phyloP scores from a whole-genome alignment of 495 filamentous ascomycete species.

The Tuber microsphaerosporum region DNA sequence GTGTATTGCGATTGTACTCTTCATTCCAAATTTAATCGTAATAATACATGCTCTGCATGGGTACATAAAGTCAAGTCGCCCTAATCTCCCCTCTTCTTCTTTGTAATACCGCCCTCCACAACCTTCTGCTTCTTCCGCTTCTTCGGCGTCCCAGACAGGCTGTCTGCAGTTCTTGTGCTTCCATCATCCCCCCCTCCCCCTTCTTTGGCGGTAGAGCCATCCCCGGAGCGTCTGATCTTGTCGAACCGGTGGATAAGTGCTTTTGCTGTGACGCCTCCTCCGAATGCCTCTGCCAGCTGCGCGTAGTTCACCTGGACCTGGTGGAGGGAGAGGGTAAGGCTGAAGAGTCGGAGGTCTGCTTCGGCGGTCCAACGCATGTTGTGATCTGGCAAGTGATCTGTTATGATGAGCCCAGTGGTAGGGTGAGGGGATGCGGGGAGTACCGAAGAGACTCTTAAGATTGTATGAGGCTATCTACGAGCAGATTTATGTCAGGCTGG shows the following conservation, averaged over 20 bases:
- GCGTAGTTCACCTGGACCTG: conserved; percentile 6
- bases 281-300: conserved; percentile 2
- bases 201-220: background rate
- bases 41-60: background rate
- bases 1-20: background rate
- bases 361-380: conserved; percentile 6
- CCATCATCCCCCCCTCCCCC: background rate
- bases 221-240: background rate
- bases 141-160: background rate
- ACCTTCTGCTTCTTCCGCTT: conserved; percentile 13
- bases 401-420: background rate
- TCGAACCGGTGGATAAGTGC: background rate
- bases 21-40: background rate
- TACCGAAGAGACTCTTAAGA: background rate
- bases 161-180: background rate
- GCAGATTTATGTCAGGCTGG: background rate
- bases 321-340: conserved; percentile 1
- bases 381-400: background rate
- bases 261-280: conserved; percentile 8
- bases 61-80: background rate
- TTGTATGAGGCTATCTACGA: background rate
- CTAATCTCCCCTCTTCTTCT: background rate
- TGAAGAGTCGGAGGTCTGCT: conserved; percentile 7
- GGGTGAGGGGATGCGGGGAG: background rate
- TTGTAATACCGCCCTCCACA: background rate